Base-by-base conservation (phyloP, 2,329 filamentous ascomycete species). In the Pyrenochaeta sp. region DNA sequence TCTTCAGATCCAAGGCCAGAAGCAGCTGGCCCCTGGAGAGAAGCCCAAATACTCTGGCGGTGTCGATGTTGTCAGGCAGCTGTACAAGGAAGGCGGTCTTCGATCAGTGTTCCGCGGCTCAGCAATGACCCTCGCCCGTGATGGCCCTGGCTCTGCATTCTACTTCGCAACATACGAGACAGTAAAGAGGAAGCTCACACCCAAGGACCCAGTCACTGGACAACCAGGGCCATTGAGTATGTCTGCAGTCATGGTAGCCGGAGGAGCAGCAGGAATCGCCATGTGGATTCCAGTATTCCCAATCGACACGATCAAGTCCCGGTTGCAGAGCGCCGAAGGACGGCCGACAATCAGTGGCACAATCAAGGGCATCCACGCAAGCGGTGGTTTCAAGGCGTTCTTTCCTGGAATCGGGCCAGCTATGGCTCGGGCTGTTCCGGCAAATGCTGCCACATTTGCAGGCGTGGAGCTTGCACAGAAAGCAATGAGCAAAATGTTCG, bases 251-350 rank as follows among this genome's bases (percentile, higher is more conserved):
- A 90, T 92, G 61, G 82, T 84, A 19, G 94, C 94, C 2, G 94
- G 94, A 61, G 94, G 89, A 52, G 89, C 87, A 3, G 94, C 94
- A 0, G 94, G 94, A 66, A 84, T 99, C 18, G 94, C 94, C 52
- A 99, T 99, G 94, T 99, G 94, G 94, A 94, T 96, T 58, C 92
- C 94, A 40, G 92, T 99, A 28, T 99, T 99, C 82, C 94, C 94
- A 15, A 82, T 99, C 54, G 94, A 99, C 68, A 99, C 94, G 0
- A 86, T 99, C 76, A 99, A 99, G 83, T 92, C 87, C 53, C 81
- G 92, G 24, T 76, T 99, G 69, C 94, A 99, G 80, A 96, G 90
- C 29, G 90, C 90, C 28, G 89, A 94, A 65, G 91, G 90, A 35
- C 87, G 87, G 58, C 86, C 91, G 35, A 90, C 88, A 0, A 84